Evolutionary conservation across 352 stramenopile genomes (phyloP), one percentile per base, ranked within the genome.

Genomic region (Phytopythium chamaehyphon): DNA sequence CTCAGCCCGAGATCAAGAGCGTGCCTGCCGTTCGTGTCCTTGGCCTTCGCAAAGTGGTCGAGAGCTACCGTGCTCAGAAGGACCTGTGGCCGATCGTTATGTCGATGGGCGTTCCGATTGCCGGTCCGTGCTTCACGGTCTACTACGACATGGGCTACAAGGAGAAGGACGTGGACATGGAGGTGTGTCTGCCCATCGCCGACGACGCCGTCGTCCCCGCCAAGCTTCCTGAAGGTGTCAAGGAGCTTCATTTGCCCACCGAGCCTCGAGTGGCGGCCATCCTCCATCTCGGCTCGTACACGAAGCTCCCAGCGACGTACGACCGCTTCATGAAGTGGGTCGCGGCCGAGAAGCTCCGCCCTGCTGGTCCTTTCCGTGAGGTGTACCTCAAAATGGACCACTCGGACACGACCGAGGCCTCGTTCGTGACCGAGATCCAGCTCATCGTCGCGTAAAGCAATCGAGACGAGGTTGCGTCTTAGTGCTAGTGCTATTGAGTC

Each of bases 111-210:
- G 40, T 75, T 37, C 19, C 35, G 6, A 56, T 64, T 14, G 51
- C 50, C 10, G 57, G 56, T 2, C 54, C 66, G 0, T 73, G 64
- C 47, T 66, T 77, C 19, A 61, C 59, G 16, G 60, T 73, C 44
- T 77, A 73, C 60, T 67, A 73, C 39, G 64, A 77, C 16, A 48
- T 53, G 42, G 71, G 59, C 19, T 75, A 58, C 64, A 77, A 73
- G 50, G 51, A 61, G 38, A 64, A 51, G n/a, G 64, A 77, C 50
- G 67, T 81, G 1, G 64, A 81, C 42, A 64, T 59, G 9, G 71
- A 81, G 24, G 71, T 76, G 15, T 81, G 71, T 54, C 49, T 76
- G 12, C 71, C 64, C 0, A 69, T 76, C 48, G 48, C 51, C n/a
- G 28, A 51, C 0, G 45, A 73, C 35, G 55, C 38, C 0, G 11